Evolutionary conservation across 2,329 filamentous ascomycete species (phyloP).

Genomic region (Zymoseptoria passerinii): DNA sequence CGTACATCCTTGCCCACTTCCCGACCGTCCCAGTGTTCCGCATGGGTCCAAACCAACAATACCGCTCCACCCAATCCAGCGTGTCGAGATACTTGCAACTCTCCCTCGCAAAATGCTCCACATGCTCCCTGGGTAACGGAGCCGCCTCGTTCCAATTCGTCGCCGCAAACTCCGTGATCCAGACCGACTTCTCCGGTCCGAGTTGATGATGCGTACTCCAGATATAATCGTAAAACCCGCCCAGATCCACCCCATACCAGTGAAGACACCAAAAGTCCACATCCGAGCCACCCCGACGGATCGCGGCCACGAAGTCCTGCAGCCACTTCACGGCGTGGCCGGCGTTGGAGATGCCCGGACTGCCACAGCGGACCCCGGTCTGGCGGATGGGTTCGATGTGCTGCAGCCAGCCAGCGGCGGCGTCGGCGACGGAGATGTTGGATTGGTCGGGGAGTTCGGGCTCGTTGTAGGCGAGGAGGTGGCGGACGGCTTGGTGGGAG

Average conservation of each 20-base stretch:
- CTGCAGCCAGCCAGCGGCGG: slow-evolving; percentile 22
- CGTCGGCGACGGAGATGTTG: slow-evolving; percentile 23
- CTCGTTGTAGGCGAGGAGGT: slow-evolving; percentile 26
- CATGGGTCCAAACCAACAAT: slow-evolving; percentile 29
- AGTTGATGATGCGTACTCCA: slow-evolving; percentile 20
- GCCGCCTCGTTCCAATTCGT: slow-evolving; percentile 26
- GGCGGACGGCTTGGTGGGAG: slow-evolving; percentile 2
- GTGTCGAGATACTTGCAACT: slow-evolving; percentile 25
- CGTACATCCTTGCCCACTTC: slow-evolving; percentile 24
- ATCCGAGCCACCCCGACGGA: slow-evolving; percentile 21
- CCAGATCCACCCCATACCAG: slow-evolving; percentile 26
- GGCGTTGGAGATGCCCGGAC: slow-evolving; percentile 25
- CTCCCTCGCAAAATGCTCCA: slow-evolving; percentile 23
- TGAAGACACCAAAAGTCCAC: slow-evolving; percentile 27
- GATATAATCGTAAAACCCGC: slow-evolving; percentile 29
- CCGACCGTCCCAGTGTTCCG: slow-evolving; percentile 26
- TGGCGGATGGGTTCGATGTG: slow-evolving; percentile 25
- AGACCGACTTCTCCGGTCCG: slow-evolving; percentile 11
- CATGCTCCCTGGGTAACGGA: slow-evolving; percentile 22
- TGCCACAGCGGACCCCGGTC: slow-evolving; percentile 18
- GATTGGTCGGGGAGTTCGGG: slow-evolving; percentile 27
- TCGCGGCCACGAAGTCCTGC: slow-evolving; percentile 19
- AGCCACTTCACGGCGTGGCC: slow-evolving; percentile 24
- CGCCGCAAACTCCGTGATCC: slow-evolving; percentile 27
- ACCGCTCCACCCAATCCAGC: slow-evolving; percentile 29